Evolutionary conservation across 495 filamentous ascomycete species (phyloP).

Genomic region (Xylaria longipes): DNA sequence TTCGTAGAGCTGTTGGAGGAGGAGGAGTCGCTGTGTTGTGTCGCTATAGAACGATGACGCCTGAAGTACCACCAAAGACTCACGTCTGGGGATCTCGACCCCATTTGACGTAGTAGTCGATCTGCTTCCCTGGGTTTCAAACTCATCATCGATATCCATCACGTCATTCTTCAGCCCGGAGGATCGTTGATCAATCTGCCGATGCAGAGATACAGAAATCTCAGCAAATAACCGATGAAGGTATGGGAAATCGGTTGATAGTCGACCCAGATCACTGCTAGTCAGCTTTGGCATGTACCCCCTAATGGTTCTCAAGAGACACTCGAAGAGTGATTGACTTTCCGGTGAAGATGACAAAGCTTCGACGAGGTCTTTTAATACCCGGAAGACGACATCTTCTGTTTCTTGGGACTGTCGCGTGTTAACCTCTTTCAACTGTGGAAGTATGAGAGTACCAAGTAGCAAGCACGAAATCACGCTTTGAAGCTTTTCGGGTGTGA

Average conservation of each 20-base stretch:
- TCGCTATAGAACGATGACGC: conserved; percentile 56
- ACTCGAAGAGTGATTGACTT: conserved; percentile 44
- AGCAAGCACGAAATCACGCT: conserved; percentile 55
- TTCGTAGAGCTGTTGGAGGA: conserved; percentile 47
- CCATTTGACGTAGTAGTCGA: conserved; percentile 42
- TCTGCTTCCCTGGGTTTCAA: conserved; percentile 61
- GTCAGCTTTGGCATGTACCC: conserved; percentile 47
- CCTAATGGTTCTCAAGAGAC: conserved; percentile 42
- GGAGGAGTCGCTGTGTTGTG: conserved; percentile 45
- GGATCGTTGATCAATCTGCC: conserved; percentile 37
- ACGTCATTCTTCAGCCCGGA: conserved; percentile 52
- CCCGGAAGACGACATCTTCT: conserved; percentile 41
- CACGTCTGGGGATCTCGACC: conserved; percentile 51
- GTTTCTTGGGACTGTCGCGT: conserved; percentile 50
- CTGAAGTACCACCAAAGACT: conserved; percentile 54
- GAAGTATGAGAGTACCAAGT: conserved; percentile 49
- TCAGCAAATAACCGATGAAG: conserved; percentile 49
- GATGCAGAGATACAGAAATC: conserved; percentile 55
- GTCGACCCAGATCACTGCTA: conserved; percentile 36
- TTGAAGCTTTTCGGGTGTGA: conserved; percentile 54
- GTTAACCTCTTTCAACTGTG: conserved; percentile 48
- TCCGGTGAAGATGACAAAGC: conserved; percentile 43
- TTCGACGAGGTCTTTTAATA: conserved; percentile 43
- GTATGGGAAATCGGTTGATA: conserved; percentile 41
- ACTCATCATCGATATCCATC: conserved; percentile 82